Conservation (phyloP, 805 yeast genomes). For the Brettanomyces bruxellensis region DNA sequence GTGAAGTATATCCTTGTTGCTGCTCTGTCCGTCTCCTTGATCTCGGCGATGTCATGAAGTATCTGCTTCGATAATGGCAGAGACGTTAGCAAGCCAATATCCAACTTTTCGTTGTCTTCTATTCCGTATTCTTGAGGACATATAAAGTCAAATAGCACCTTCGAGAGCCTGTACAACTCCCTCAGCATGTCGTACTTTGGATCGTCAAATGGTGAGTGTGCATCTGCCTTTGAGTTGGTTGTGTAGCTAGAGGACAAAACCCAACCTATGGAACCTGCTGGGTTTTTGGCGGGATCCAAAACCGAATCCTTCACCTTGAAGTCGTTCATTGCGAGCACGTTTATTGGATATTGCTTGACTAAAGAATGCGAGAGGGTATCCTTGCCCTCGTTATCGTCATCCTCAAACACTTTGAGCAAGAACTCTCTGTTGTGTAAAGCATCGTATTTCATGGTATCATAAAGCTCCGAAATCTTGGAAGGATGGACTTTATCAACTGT, state of each 20-base stretch:
- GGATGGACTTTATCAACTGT: slow-evolving; percentile 96
- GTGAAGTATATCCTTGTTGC: slow-evolving; percentile 88
- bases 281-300: slow-evolving; percentile 15
- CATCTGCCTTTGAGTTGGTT: slow-evolving; percentile 19
- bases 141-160: slow-evolving; percentile 90
- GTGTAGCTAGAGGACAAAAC: slow-evolving; percentile 33
- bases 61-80: slow-evolving; percentile 89
- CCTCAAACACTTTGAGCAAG: slow-evolving; percentile 61
- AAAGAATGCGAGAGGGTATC: slow-evolving; percentile 39
- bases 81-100: slow-evolving; percentile 90
- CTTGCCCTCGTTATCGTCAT: slow-evolving; percentile 22
- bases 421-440: slow-evolving; percentile 92
- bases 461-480: slow-evolving; percentile 88
- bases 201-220: slow-evolving; percentile 57
- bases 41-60: slow-evolving; percentile 66
- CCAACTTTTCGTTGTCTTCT: slow-evolving; percentile 88
- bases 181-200: slow-evolving; percentile 72
- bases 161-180: slow-evolving; percentile 82
- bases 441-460: slow-evolving; percentile 98
- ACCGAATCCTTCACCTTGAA: slow-evolving; percentile 47
- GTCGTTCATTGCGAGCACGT: slow-evolving; percentile 66
- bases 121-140: slow-evolving; percentile 99
- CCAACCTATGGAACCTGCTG: slow-evolving; percentile 70
- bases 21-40: slow-evolving; percentile 72
- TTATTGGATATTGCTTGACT: slow-evolving; percentile 66